Percentiles rank a stretch among this genome's conserved stretches.
Evolutionary conservation across 805 yeast genomes (phyloP).

Genomic region (Candida yuanshanica): DNA sequence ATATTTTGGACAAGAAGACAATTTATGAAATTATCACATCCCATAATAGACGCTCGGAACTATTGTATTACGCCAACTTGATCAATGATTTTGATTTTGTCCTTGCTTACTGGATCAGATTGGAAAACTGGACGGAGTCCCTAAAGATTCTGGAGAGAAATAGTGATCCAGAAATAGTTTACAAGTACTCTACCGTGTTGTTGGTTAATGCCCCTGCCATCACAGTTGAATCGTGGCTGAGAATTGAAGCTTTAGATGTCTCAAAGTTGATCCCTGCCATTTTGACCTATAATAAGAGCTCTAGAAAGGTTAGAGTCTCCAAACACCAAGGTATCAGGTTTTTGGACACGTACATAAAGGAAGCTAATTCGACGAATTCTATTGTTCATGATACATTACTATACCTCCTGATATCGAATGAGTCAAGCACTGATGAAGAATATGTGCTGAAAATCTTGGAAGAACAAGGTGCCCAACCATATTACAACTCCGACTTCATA

Average conservation of each 20-base stretch:
- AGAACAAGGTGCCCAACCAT: slow-evolving; percentile 30
- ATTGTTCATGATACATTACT: slow-evolving; percentile 67
- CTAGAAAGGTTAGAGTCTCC: slow-evolving; percentile 31
- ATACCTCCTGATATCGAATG: slow-evolving; percentile 49
- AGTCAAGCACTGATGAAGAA: slow-evolving; percentile 34
- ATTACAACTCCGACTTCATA: slow-evolving; percentile 68
- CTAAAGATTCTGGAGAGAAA: slow-evolving; percentile 48
- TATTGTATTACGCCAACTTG: slow-evolving; percentile 61
- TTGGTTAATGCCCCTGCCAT: slow-evolving; percentile 60
- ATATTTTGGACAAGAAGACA: slow-evolving; percentile 56
- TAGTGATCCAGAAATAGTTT: slow-evolving; percentile 44
- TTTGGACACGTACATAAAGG: slow-evolving; percentile 47
- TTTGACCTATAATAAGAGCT: slow-evolving; percentile 55
- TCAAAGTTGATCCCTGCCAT: slow-evolving; percentile 70
- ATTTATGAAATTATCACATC: slow-evolving; percentile 65
- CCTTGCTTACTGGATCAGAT: slow-evolving; percentile 59
- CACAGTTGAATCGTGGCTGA: slow-evolving; percentile 78
- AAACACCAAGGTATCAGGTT: slow-evolving; percentile 65
- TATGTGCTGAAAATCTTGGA: slow-evolving; percentile 47
- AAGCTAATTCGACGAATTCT: slow-evolving; percentile 35
- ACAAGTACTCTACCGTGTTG: slow-evolving; percentile 64
- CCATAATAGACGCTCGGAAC: slow-evolving; percentile 58
- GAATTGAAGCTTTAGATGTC: slow-evolving; percentile 48
- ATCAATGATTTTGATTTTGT: slow-evolving; percentile 67
- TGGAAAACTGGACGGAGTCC: slow-evolving; percentile 71